Evolutionary conservation across 768 basidiomycete genomes (phyloP).

Genomic region (Rhizopogon vulgaris): DNA sequence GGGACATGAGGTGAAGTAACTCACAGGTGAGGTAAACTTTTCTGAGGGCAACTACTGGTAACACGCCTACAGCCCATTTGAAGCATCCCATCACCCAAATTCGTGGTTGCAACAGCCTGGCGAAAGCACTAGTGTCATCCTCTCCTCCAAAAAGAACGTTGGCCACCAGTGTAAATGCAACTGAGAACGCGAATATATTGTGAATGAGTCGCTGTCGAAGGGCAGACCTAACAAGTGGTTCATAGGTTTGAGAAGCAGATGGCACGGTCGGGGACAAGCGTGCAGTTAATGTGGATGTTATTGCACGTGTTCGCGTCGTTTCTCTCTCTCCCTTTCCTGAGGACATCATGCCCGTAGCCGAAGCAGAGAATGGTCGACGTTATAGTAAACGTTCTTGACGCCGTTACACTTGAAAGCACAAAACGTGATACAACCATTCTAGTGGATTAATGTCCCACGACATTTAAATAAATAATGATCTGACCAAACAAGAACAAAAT

Average conservation of each 20-base stretch:
- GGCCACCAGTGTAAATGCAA: slow-evolving; percentile 39
- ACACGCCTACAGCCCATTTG: slow-evolving; percentile 45
- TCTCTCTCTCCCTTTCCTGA: not conserved
- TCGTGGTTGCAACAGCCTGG: slow-evolving; percentile 35
- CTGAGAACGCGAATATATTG: slow-evolving; percentile 47
- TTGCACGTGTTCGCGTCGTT: slow-evolving; percentile 33
- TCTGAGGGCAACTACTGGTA: slow-evolving; percentile 53
- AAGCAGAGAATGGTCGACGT: not conserved
- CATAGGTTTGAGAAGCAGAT: slow-evolving; percentile 51
- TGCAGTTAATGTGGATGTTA: slow-evolving; percentile 23
- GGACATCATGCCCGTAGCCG: not conserved
- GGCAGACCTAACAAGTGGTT: slow-evolving; percentile 58
- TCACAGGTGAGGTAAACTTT: slow-evolving; percentile 57
- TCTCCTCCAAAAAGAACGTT: slow-evolving; percentile 26
- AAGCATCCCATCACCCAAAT: slow-evolving; percentile 36
- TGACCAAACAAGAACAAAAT: too few relatives aligned
- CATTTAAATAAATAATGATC: too few relatives aligned
- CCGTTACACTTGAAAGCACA: too few relatives aligned
- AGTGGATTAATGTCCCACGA: too few relatives aligned
- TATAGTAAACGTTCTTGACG: not conserved
- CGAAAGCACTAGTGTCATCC: slow-evolving; percentile 17
- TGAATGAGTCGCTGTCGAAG: slow-evolving; percentile 55
- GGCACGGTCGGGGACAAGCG: slow-evolving; percentile 52
- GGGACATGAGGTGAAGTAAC: slow-evolving; percentile 15
- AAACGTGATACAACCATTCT: too few relatives aligned